Base-by-base conservation (phyloP, 73 alveolate species). In the Breviolum minutum region DNA sequence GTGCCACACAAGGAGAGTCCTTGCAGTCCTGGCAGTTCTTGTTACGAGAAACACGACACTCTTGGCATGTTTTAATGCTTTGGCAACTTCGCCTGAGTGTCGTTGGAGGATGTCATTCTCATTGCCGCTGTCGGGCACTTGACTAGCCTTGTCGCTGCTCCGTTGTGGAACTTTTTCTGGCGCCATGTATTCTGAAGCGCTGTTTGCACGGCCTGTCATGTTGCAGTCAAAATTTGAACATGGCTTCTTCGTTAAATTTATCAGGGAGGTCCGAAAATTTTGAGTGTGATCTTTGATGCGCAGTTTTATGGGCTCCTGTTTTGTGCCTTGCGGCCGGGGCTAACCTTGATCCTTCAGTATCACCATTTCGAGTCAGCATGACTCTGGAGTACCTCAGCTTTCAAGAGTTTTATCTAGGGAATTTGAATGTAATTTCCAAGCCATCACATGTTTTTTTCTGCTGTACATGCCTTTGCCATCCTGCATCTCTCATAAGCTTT, bases 1-100 rank as follows among this genome's bases (percentile, higher is more conserved):
- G 74, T 90, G 84, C 96, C 96, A 27, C 96, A 90, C 96, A 90
- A 90, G 96, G 96, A 73, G 71, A 48, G 26, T 22, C 27, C 71
- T 2, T 29, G 87, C 27, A 13, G 87, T 29, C 17, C 32, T 40
- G 13, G 66, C 66, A 30, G 26, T n/a, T 77, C 74, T 17, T 11
- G 17, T 17, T 17, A 11, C 74, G 24, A 17, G 17, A 66, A 17
- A 66, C 74, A 11, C 74, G 74, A 66, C 74, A 17, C 17, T 17
- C 74, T 66, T 17, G 74, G 81, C n/a, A 71, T 71, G 40, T 22
- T 71, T 22, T 2, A 30, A 8, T 13, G 40, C 16, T 6, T 6
- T 22, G 40, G 19, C 81, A 71, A 71, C 19, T 40, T 22, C 30
- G 81, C 22, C 22, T 13, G 22, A 20, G 63, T 77, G 26, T n/a